Base-by-base conservation (phyloP, 2,329 filamentous ascomycete species). In the Pseudopyrenochaeta lycopersici region DNA sequence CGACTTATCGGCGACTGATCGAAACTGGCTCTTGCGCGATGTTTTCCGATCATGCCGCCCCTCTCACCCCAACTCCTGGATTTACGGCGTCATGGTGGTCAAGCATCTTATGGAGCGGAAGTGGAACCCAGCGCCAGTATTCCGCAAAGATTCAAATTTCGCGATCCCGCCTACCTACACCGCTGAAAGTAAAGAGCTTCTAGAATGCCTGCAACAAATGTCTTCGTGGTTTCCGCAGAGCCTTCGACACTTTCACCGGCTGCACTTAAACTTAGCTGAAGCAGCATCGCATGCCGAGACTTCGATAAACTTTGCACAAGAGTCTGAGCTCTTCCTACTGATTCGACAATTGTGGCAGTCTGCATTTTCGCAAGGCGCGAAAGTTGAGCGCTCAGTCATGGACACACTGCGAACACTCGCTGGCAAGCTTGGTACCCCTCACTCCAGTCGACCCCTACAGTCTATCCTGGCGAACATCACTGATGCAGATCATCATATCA, bases 251-350 rank as follows among this genome's bases (percentile, higher is more conserved):
- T 39, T 58, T 4, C 50, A 49, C 21, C 38, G 35, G 7, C 36
- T 68, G 11, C 58, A 56, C 21, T 18, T 51, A 17, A 59, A 54
- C 23, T 21, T 66, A 29, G 60, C 62, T 17, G 38, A 53, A n/a
- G 40, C 51, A 12, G 49, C 49, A 43, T 27, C 44, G 21, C 40
- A 31, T 38, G 43, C 36, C 23, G 29, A 31, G 23, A 32, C 12
- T 12, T 51, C 58, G 3, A 42, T 41, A 21, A 50, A 31, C 39
- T 15, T 18, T 17, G 39, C 45, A 33, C 52, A 58, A 20, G 60
- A 66, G 17, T 30, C 23, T 14, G 47, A 43, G 15, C 36, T 68
- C 17, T 42, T 63, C 15, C 15, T 46, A 12, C 36, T 67, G 7
- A 52, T 66, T 10, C 56, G 51, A 21, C 49, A 52, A 17, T 38